These are phyloP conservation scores for Ilex aquifolium DNA, from an alignment of 257 asterid genomes.

Conservation along the genomic window DNA sequence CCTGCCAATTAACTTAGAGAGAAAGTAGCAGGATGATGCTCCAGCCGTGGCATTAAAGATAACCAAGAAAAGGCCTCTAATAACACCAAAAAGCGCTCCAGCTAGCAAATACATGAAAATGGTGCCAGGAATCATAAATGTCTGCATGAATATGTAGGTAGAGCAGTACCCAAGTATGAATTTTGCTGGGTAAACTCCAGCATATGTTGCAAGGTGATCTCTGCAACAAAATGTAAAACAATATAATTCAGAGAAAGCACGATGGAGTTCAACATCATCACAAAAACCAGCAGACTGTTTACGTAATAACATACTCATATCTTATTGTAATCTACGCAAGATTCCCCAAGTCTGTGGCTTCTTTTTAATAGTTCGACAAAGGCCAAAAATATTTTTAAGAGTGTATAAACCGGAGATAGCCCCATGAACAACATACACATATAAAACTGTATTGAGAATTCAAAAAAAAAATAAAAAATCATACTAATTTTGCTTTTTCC, in stretches of 20 bases:
- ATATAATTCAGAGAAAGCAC: constrained; percentile 9
- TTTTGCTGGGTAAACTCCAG: constrained; percentile 59
- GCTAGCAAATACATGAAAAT: constrained; percentile 92
- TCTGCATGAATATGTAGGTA: constrained; percentile 91
- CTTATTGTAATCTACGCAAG: no score
- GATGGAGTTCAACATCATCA: no score
- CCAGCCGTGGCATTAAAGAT: constrained; percentile 89
- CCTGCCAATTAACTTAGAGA: constrained; percentile 76
- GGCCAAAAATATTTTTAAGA: no score
- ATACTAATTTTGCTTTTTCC: no score
- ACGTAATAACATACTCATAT: no score
- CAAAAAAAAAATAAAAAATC: no score
- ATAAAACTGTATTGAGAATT: no score
- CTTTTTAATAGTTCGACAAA: no score
- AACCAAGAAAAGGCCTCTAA: constrained; percentile 70
- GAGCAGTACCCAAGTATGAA: constrained; percentile 82
- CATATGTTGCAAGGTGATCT: constrained; percentile 69
- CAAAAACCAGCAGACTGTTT: no score
- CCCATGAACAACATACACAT: no score
- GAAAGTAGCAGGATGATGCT: constrained; percentile 84
- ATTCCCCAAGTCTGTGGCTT: no score
- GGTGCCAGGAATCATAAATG: constrained; percentile 91
- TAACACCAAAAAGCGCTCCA: constrained; percentile 89
- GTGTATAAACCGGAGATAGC: no score
- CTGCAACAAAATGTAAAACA: constrained; percentile 36